Conservation (phyloP, 176 grass and related monocot genomes). For the Triticum turgidum region DNA sequence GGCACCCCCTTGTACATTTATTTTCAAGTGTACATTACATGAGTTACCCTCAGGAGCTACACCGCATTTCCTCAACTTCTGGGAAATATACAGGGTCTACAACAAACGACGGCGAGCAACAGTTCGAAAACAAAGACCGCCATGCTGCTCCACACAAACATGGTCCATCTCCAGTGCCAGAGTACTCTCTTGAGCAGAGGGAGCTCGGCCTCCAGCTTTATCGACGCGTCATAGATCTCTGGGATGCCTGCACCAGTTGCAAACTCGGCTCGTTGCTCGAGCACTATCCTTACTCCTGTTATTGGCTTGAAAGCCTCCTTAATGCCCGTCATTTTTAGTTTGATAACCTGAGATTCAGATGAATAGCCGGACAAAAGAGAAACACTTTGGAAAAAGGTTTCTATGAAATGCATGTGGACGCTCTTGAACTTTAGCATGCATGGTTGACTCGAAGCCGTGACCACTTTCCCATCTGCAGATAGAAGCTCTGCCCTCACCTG, state of each 20-base stretch:
- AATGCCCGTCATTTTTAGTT: constrained; percentile 65
- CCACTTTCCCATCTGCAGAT: constrained; percentile 54
- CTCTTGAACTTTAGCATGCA: constrained; percentile 98
- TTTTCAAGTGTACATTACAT: constrained; percentile 32
- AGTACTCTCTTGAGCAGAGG: constrained; percentile 75
- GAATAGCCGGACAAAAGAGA: constrained; percentile 75
- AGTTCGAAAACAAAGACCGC: constrained; percentile 67
- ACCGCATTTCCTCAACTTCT: constrained; percentile 28
- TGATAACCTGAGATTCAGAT: constrained; percentile 78
- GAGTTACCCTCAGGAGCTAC: constrained; percentile 22
- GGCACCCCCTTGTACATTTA: constrained; percentile 24
- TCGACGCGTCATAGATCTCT: constrained; percentile 72
- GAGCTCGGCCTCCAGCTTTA: constrained; percentile 75
- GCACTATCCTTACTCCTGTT: constrained; percentile 56
- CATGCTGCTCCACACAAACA: constrained; percentile 89
- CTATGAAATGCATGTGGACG: constrained; percentile 73
- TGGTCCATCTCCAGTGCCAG: constrained; percentile 88
- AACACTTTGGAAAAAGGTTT: constrained; percentile 73
- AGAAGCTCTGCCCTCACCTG: constrained; percentile 80
- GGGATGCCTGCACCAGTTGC: constrained; percentile 67
- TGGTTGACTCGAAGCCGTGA: constrained; percentile 55
- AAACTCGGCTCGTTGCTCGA: constrained; percentile 86
- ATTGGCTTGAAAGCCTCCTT: constrained; percentile 58
- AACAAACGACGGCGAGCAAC: constrained; percentile 60
- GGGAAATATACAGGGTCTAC: constrained; percentile 72